Conservation (phyloP, 2,329 filamentous ascomycete species). For the Penicillium verrucosum region DNA sequence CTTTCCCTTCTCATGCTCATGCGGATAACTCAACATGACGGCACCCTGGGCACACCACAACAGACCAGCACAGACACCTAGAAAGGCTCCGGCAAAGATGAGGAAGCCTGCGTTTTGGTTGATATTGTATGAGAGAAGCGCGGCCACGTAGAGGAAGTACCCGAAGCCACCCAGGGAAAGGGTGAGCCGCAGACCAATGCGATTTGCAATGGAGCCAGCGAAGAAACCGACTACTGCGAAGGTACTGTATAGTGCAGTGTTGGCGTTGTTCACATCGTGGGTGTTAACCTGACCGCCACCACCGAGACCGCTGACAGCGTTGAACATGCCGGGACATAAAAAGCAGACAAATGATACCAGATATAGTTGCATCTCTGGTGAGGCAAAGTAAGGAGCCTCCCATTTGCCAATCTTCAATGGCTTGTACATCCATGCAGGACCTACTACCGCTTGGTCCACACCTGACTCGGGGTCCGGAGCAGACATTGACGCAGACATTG, state of each 20-base stretch:
- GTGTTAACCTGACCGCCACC: slow-evolving; percentile 60
- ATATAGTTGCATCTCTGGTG: slow-evolving; percentile 67
- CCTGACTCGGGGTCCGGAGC: slow-evolving; percentile 24
- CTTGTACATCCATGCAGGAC: slow-evolving; percentile 64
- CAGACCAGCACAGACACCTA: slow-evolving; percentile 50
- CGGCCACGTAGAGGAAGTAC: slow-evolving; percentile 50
- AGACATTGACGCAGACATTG: slow-evolving; percentile 12
- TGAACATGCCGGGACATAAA: slow-evolving; percentile 71
- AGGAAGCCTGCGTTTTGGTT: slow-evolving; percentile 48
- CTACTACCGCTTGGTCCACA: slow-evolving; percentile 23
- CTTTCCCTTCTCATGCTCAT: slow-evolving; percentile 75
- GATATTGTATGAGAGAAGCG: slow-evolving; percentile 52
- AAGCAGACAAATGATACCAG: slow-evolving; percentile 71
- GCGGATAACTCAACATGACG: slow-evolving; percentile 74
- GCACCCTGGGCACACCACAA: slow-evolving; percentile 53
- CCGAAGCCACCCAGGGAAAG: slow-evolving; percentile 48
- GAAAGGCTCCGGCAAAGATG: slow-evolving; percentile 49
- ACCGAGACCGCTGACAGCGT: slow-evolving; percentile 63
- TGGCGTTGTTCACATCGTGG: slow-evolving; percentile 63
- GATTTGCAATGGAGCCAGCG: slow-evolving; percentile 51
- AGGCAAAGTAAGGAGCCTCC: slow-evolving; percentile 66
- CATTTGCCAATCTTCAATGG: slow-evolving; percentile 53
- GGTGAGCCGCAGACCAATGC: slow-evolving; percentile 44
- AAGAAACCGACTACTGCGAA: slow-evolving; percentile 66
- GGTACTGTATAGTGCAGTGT: slow-evolving; percentile 68